Evolutionary conservation across 306 rosid genomes (phyloP).

Genomic region (Dicorynia guianensis): DNA sequence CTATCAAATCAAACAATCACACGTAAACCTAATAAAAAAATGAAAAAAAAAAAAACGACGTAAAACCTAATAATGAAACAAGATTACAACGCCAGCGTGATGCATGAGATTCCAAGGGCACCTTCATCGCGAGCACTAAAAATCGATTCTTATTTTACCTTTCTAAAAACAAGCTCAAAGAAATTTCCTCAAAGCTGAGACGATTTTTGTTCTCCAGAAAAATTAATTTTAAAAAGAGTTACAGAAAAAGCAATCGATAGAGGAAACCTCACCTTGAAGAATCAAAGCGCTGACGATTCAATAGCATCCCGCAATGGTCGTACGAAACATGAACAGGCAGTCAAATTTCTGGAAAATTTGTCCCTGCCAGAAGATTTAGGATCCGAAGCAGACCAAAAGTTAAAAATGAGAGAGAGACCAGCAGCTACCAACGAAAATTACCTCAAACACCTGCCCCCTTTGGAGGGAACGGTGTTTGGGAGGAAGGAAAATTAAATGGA

Average conservation of each 20-base stretch:
- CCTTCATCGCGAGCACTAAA: neutral
- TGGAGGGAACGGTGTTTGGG: slow-evolving; percentile 44
- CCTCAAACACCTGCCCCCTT: slow-evolving; percentile 32
- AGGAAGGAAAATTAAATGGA: slow-evolving; percentile 36
- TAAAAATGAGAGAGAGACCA: neutral
- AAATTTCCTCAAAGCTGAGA: neutral
- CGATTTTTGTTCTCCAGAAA: neutral
- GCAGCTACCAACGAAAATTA: neutral
- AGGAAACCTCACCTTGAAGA: slow-evolving; percentile 52
- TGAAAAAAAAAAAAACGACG: neutral
- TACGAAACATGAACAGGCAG: slow-evolving; percentile 44
- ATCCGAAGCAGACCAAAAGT: slow-evolving; percentile 26
- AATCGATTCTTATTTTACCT: neutral
- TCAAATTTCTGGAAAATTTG: slow-evolving; percentile 37
- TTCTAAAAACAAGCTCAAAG: neutral
- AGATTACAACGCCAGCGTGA: neutral
- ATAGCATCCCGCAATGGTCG: slow-evolving; percentile 39
- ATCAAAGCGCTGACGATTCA: slow-evolving; percentile 32
- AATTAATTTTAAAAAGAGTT: neutral
- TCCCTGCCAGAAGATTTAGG: slow-evolving; percentile 42
- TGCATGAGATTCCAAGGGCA: slow-evolving; percentile 3
- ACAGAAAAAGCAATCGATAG: neutral
- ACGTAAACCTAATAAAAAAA: slow-evolving; percentile 44
- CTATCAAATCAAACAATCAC: slow-evolving; percentile 45
- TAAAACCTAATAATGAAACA: slow-evolving; percentile 12